Evolutionary conservation across 148 eudicot species (phyloP), one percentile per base, ranked within the genome.

Genomic region (Spergularia marina): DNA sequence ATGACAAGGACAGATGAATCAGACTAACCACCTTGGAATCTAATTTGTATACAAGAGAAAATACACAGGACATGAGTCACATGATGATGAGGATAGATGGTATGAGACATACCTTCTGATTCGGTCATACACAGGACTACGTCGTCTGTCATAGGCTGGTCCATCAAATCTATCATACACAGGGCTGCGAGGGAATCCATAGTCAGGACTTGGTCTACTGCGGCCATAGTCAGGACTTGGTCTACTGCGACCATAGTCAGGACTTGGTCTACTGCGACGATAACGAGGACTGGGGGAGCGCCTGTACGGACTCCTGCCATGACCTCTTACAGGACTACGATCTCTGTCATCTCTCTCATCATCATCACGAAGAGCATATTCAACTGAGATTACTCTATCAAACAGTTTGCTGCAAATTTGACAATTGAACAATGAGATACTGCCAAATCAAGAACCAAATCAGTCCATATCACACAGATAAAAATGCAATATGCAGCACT

Each of bases 351-450:
- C 90, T 67, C 86, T 85, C 80, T 95, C 98, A 74, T 83, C 90
- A 61, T 95, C 97, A 83, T 92, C 97, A 82, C 91, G 92, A 25
- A 91, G 80, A 59, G 98, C 96, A 83, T 95, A 95, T 80, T 92
- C 97, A 71, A 95, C 98, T 16, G 97, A 89, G 51, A 95, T 90
- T 68, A 92, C 97, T 77, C 97, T 88, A 78, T 95, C 98, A 68
- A 86, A 66, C 55, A 95, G 80, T 86, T 90, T 90, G 83, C 97
- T 95, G 97, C 84, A 80, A 69, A 41, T 12, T 80, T 57, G 30
- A 64, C 47, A 59, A 55, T 34, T 10, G 6, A 70, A 36, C 12
- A 7, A 66, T 52, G 30, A 15, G 36, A 16, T 47, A 69, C 15
- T 23, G 67, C 57, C 17, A 57, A 57, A 64, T 36, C 12, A 74